Evolutionary conservation across 1,139 yeast species (phyloP), one percentile per base, ranked within the genome.

Genomic region (Diutina neorugosa): DNA sequence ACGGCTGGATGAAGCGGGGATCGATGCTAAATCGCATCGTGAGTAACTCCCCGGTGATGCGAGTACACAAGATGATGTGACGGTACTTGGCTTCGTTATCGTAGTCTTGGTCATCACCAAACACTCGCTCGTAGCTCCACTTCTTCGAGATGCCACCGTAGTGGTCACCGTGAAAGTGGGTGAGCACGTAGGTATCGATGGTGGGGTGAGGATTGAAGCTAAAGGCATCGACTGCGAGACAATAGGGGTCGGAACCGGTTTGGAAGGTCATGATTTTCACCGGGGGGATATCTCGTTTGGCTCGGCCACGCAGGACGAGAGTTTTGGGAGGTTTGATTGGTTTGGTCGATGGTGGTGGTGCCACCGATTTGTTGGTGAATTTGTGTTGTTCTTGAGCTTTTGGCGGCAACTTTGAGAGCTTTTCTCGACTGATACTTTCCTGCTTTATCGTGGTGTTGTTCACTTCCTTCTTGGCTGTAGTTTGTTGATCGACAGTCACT

Each of bases 121-220:
- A 69, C 1, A 72, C 67, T 37, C 77, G 58, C 56, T 74, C 75
- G 51, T 68, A 67, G 55, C 77, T 69, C 98, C 98, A 93, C 43
- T 77, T 74, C 60, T 86, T 86, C 3, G 83, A 70, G 20, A 93
- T 68, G 0, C 98, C 98, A 2, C 89, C 90, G 63, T 93, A 93
- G 64, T 93, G 98, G 64, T 93, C 98, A 0, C 95, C 73, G 65
- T 93, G 98, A 67, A 87, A 91, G 69, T 93, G 98, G 0, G 91
- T 78, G 43, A 86, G 67, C 55, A 85, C 78, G 65, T 84, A 85
- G 51, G 74, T 71, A 11, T 64, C 58, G 9, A 84, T 77, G 3
- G 63, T 62, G 0, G 69, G 70, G 57, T 81, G 72, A 0, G 77
- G 72, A 4, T 74, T 72, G 62, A 69, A 84, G 57, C 77, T 76